Evolutionary conservation across 306 rosid genomes (phyloP), one percentile per base, ranked within the genome.

Genomic region (Pterocarpus santalinus): DNA sequence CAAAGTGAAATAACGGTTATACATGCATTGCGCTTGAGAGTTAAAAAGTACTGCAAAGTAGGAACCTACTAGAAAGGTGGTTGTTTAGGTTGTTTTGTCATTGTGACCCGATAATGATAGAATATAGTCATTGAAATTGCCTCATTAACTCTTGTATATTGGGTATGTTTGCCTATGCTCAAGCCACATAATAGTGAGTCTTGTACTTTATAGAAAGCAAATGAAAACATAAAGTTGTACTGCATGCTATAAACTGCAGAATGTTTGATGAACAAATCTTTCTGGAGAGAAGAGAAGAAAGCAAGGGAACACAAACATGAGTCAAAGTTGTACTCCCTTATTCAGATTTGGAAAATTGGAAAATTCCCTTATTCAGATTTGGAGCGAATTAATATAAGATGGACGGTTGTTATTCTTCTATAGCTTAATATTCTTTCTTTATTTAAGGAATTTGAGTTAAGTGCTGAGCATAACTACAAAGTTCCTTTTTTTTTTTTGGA

Each of bases 321-420:
- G 13, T 60, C 56, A 60, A 74, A 58, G 38, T 46, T 35, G 61
- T 55, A 55, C 28, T 72, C 30, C 36, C 16, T 16, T 51, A 15
- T 69, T 79, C 4, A 70, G 62, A 77, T 72, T 36, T 61, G 53
- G 35, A 32, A 47, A 12, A 3, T 4, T 47, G 49, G n/a, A 52
- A 30, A 53, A 49, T 51, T 71, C 36, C 35, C 9, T n/a, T 52
- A 30, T 80, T 80, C 14, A 62, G 72, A 78, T 73, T 39, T 64
- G 66, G 39, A 41, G 14, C 8, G 52, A 73, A 53, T 60, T 15
- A 52, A 65, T 38, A 39, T 53, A 32, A 71, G 9, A 64, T 57
- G 74, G 73, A 77, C 69, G 79, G 43, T 47, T 36, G 33, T 46
- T 69, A 67, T 76, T 55, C 55, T 33, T 72, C 71, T 16, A n/a